Conservation (phyloP, 805 yeast genomes). For the Sugiyamaella boreocaroliniensis region DNA sequence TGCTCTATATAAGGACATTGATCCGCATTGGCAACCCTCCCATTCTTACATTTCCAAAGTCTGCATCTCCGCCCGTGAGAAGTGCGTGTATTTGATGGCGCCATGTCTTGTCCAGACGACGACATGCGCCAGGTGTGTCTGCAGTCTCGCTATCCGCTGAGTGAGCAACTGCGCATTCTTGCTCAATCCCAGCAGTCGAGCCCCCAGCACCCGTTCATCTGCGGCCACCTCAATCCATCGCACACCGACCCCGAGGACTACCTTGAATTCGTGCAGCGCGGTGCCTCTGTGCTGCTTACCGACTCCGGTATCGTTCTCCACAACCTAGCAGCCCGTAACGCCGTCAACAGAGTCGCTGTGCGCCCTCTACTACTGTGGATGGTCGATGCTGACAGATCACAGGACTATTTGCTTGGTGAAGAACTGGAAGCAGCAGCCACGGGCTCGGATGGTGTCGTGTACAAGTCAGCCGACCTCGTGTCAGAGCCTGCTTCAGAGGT, state of each 20-base stretch:
- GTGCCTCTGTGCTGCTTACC: slow-evolving; percentile 12
- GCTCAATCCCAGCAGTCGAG: neutral
- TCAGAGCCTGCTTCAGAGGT: neutral
- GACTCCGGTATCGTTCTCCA: slow-evolving; percentile 19
- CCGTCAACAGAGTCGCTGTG: slow-evolving; percentile 13
- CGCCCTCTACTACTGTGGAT: slow-evolving; percentile 19
- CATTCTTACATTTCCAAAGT: neutral
- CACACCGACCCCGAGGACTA: slow-evolving; percentile 20
- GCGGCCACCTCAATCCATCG: slow-evolving; percentile 13
- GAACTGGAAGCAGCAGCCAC: slow-evolving; percentile 18
- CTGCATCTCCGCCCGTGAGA: neutral
- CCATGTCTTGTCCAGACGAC: neutral
- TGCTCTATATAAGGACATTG: neutral
- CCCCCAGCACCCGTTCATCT: slow-evolving; percentile 10
- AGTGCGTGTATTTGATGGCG: neutral
- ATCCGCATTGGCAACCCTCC: neutral
- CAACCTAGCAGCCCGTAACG: slow-evolving; percentile 16
- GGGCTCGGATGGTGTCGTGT: slow-evolving; percentile 19
- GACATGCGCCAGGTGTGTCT: slow-evolving; percentile 1
- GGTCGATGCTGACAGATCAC: slow-evolving; percentile 4
- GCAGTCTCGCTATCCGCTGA: slow-evolving; percentile 7
- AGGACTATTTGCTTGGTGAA: slow-evolving; percentile 18
- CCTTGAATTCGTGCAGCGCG: slow-evolving; percentile 9
- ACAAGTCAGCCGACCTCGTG: slow-evolving; percentile 8
- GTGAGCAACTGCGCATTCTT: slow-evolving; percentile 10